Evolutionary conservation across 2,329 filamentous ascomycete genomes (phyloP).

Genomic region (Pseudogymnoascus sp.): DNA sequence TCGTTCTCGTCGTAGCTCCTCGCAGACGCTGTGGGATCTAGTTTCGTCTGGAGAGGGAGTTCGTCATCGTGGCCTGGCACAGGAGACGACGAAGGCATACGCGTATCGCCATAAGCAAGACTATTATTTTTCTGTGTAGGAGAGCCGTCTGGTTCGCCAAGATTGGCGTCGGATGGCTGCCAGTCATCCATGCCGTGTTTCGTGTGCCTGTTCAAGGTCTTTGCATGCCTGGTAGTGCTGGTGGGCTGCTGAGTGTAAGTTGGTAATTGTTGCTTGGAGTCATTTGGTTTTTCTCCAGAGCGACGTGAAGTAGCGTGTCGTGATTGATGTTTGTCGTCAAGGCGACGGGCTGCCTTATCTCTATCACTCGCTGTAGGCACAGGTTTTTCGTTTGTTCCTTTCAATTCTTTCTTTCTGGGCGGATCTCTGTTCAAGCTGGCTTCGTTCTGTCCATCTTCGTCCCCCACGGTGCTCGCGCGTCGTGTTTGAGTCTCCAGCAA

Average conservation of each 20-base stretch:
- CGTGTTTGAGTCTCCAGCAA: background rate
- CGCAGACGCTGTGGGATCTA: background rate
- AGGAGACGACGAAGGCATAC: background rate
- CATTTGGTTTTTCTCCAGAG: background rate
- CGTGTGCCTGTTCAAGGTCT: background rate
- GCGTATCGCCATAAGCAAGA: background rate
- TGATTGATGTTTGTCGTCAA: background rate
- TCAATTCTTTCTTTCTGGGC: background rate
- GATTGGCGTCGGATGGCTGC: background rate
- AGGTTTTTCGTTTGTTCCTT: too few species aligned
- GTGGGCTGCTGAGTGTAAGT: background rate
- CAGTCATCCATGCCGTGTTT: background rate
- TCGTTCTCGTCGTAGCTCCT: conserved; percentile 6
- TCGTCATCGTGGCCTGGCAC: background rate
- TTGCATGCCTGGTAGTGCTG: background rate
- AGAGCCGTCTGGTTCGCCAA: background rate
- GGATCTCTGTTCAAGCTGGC: background rate
- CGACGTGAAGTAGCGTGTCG: background rate
- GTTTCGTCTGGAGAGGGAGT: background rate
- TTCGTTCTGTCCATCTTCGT: background rate
- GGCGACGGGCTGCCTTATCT: background rate
- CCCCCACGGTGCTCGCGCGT: background rate
- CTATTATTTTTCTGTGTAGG: conserved; percentile 4
- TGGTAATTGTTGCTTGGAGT: background rate
- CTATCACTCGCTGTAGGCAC: background rate